Evolutionary conservation across 1,139 yeast genomes (phyloP).

Genomic region (Schizosaccharomyces versatilis): DNA sequence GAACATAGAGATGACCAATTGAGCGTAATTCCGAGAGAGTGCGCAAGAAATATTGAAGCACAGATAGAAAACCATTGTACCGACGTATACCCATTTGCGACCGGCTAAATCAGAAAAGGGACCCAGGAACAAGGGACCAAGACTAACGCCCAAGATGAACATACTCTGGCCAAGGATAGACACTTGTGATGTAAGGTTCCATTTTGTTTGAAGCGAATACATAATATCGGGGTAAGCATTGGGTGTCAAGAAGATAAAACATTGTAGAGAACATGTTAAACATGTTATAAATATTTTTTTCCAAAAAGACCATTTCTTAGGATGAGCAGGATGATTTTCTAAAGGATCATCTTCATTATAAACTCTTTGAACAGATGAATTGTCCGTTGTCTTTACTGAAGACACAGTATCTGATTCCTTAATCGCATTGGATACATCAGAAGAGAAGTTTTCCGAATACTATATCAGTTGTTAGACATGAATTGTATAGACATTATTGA

Average conservation of each 20-base stretch:
- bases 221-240: conserved; percentile 5
- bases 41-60: conserved; percentile 39
- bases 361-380: too few species aligned
- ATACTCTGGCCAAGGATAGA: conserved; percentile 46
- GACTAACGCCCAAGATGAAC: conserved; percentile 60
- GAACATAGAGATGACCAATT: conserved; percentile 35
- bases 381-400: too few species aligned
- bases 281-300: conserved; percentile 6
- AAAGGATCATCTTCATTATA: too few species aligned
- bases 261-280: conserved; percentile 5
- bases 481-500: too few species aligned
- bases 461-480: too few species aligned
- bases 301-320: conserved; percentile 7
- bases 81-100: conserved; percentile 19
- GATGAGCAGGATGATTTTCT: conserved; percentile 7
- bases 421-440: too few species aligned
- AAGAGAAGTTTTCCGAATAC: too few species aligned
- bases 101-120: conserved; percentile 62
- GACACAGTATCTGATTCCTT: too few species aligned
- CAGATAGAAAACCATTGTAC: conserved; percentile 30
- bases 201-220: conserved; percentile 17
- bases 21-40: conserved; percentile 29
- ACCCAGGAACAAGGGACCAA: conserved; percentile 65
- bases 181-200: conserved; percentile 32
- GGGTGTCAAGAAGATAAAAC: conserved; percentile 6